Conservation (phyloP, 805 yeast species). For the Metschnikowia lunata region DNA sequence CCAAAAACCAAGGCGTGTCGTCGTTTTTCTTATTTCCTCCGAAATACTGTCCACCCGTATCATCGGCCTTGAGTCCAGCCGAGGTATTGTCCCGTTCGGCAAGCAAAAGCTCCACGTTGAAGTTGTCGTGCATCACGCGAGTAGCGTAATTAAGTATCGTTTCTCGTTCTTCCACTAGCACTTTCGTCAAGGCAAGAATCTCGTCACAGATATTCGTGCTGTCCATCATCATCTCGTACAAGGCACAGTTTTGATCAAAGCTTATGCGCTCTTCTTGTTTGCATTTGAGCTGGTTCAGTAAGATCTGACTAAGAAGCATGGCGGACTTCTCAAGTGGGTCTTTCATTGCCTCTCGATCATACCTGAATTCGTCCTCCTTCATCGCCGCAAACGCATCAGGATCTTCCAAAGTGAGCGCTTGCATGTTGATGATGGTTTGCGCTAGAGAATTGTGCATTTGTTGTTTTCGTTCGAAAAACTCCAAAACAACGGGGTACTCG, state of each 20-base stretch:
- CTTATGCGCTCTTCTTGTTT: slow-evolving; percentile 31
- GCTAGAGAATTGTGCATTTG: slow-evolving; percentile 57
- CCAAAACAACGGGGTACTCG: slow-evolving; percentile 55
- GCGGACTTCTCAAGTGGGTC: slow-evolving; percentile 49
- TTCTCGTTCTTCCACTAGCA: slow-evolving; percentile 66
- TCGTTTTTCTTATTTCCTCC: slow-evolving; percentile 33
- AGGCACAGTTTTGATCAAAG: slow-evolving; percentile 35
- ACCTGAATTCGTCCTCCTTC: slow-evolving; percentile 49
- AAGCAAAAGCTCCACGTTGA: slow-evolving; percentile 53
- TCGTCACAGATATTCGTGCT: slow-evolving; percentile 32
- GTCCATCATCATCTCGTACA: slow-evolving; percentile 36
- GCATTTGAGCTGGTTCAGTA: slow-evolving; percentile 45
- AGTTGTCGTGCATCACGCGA: slow-evolving; percentile 71
- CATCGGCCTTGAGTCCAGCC: slow-evolving; percentile 35
- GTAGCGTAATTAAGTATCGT: slow-evolving; percentile 68
- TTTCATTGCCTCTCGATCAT: slow-evolving; percentile 35
- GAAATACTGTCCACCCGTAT: slow-evolving; percentile 27
- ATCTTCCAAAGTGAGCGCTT: slow-evolving; percentile 64
- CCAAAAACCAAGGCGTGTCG: slow-evolving; percentile 68
- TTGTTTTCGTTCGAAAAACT: slow-evolving; percentile 73
- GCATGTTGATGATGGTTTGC: slow-evolving; percentile 61
- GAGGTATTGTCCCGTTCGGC: slow-evolving; percentile 43
- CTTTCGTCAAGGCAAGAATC: slow-evolving; percentile 44
- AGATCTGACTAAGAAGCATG: slow-evolving; percentile 39
- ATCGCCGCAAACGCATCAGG: slow-evolving; percentile 69